These are phyloP conservation scores for Orbilia quercus DNA, from an alignment of 2,329 filamentous ascomycete genomes.

Conservation along the genomic window DNA sequence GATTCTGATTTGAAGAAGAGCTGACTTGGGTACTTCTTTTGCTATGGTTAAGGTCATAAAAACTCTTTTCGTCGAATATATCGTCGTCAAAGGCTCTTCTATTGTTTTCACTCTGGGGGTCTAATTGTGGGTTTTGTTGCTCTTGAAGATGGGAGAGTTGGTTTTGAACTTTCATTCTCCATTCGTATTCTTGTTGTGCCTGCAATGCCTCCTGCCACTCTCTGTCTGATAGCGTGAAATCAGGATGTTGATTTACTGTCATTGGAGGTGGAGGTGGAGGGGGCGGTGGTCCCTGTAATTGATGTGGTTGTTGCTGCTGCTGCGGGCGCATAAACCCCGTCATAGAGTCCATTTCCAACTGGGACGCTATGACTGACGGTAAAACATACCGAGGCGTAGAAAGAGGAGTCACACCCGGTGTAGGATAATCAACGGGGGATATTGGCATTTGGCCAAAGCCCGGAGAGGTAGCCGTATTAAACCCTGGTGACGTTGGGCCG, in stretches of 20 bases:
- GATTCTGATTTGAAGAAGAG: conserved; percentile 4
- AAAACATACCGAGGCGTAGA: conserved; percentile 52
- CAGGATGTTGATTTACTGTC: conserved; percentile 5
- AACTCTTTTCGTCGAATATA: conserved; percentile 38
- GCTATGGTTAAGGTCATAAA: conserved; percentile 33
- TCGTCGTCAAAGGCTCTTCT: conserved; percentile 12
- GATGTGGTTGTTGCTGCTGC: neutral
- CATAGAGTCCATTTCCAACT: conserved; percentile 44
- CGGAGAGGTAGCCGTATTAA: conserved; percentile 21
- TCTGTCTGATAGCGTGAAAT: conserved; percentile 39
- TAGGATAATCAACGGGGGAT: conserved; percentile 48
- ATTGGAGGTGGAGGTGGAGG: conserved; percentile 14
- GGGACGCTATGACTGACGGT: conserved; percentile 47
- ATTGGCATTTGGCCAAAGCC: conserved; percentile 46
- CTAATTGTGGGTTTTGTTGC: conserved; percentile 23
- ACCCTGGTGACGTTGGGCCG: conserved; percentile 34
- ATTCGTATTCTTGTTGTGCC: conserved; percentile 47
- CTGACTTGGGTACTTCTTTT: conserved; percentile 28
- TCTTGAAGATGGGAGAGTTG: conserved; percentile 16
- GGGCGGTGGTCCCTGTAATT: neutral
- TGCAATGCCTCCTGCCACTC: conserved; percentile 50
- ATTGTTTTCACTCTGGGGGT: neutral
- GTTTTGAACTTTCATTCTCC: conserved; percentile 32
- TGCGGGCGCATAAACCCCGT: conserved; percentile 14
- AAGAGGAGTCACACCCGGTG: conserved; percentile 44